Evolutionary conservation across 768 basidiomycete species (phyloP).

Genomic region (Nevesoporus exiguus): DNA sequence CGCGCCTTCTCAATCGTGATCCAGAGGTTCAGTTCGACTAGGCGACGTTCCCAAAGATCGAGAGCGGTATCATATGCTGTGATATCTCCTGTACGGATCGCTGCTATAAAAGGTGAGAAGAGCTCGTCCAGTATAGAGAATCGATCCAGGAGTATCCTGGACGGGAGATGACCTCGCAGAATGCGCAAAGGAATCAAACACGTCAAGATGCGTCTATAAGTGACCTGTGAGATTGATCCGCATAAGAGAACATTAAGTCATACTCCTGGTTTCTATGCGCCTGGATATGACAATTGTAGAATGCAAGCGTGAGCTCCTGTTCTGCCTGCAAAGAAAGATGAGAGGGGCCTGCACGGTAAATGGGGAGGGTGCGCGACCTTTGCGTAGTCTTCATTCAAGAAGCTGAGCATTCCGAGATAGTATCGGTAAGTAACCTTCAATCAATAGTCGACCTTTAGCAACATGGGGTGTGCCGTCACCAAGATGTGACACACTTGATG

Average conservation of each 20-base stretch:
- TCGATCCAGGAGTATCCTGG: slow-evolving; percentile 59
- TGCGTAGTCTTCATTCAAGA: slow-evolving; percentile 86
- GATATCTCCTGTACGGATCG: slow-evolving; percentile 76
- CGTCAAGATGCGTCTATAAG: slow-evolving; percentile 75
- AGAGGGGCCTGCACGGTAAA: background rate
- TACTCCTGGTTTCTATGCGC: slow-evolving; percentile 82
- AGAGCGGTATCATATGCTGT: slow-evolving; percentile 78
- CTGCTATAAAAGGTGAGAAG: slow-evolving; percentile 76
- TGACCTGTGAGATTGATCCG: background rate
- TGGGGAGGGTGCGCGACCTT: slow-evolving; percentile 48
- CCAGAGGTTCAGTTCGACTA: slow-evolving; percentile 86
- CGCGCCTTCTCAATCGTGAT: slow-evolving; percentile 84
- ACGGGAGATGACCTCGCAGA: slow-evolving; percentile 83
- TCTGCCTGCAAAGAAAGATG: slow-evolving; percentile 56
- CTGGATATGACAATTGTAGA: slow-evolving; percentile 72
- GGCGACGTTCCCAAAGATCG: slow-evolving; percentile 60
- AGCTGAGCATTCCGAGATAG: slow-evolving; percentile 92
- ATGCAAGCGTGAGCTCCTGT: slow-evolving; percentile 81
- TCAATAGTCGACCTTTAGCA: slow-evolving; percentile 16
- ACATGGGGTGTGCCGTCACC: slow-evolving; percentile 2
- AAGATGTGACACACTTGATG: slow-evolving; percentile 62
- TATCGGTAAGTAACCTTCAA: slow-evolving; percentile 87
- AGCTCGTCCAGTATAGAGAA: slow-evolving; percentile 72
- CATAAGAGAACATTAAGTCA: slow-evolving; percentile 20
- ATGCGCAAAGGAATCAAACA: slow-evolving; percentile 90